Conservation (phyloP, 1,139 yeast species). For the Meyerozyma elateridarum region DNA sequence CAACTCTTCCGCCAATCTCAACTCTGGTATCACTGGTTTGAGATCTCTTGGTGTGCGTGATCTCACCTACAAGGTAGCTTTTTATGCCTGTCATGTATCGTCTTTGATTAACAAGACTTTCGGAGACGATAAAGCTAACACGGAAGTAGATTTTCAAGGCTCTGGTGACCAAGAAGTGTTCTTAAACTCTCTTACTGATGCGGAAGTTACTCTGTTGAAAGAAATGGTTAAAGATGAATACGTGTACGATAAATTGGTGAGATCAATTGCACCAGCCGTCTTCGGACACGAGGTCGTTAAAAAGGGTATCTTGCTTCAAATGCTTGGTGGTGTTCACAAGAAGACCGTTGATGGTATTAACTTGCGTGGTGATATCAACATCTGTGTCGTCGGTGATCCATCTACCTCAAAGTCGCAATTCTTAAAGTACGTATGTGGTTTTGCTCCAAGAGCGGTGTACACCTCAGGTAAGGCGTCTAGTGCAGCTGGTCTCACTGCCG, state of each 20-base stretch:
- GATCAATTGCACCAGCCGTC: conserved; percentile 93
- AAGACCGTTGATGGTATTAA: conserved; percentile 91
- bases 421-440: conserved; percentile 85
- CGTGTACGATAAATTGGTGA: conserved; percentile 78
- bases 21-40: conserved; percentile 82
- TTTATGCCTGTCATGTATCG: conserved; percentile 82
- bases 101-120: conserved; percentile 50
- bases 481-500: conserved; percentile 98
- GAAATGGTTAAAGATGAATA: conserved; percentile 90
- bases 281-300: conserved; percentile 95
- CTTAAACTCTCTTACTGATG: conserved; percentile 71
- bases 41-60: conserved; percentile 90
- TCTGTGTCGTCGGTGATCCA: conserved; percentile 97
- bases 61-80: conserved; percentile 86
- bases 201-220: conserved; percentile 80
- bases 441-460: conserved; percentile 91
- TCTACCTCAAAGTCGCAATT: conserved; percentile 97
- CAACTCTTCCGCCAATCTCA: conserved; percentile 60
- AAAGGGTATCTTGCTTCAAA: conserved; percentile 83
- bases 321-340: conserved; percentile 95
- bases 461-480: conserved; percentile 98
- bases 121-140: conserved; percentile 23
- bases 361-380: conserved; percentile 93
- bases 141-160: conserved; percentile 30
- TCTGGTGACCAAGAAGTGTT: conserved; percentile 73